Evolutionary conservation across 169 alveolate genomes (phyloP).

Genomic region (Plasmodium ovale): DNA sequence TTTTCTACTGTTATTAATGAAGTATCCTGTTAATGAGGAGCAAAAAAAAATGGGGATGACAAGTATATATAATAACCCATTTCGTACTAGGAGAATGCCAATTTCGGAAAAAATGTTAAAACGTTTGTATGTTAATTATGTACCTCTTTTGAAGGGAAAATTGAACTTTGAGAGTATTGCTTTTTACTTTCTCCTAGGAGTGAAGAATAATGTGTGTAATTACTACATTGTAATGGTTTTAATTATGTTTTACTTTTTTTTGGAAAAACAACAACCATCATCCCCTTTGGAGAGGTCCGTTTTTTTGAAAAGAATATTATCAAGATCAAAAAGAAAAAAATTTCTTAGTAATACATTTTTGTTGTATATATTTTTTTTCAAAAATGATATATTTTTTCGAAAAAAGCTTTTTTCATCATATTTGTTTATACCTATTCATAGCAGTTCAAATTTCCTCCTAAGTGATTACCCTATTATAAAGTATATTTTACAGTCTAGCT

Average conservation of each 20-base stretch:
- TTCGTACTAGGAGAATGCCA: too few relatives aligned
- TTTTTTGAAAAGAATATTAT: constrained; percentile 35
- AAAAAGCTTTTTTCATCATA: constrained; percentile 8
- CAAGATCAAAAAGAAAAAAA: constrained; percentile 2
- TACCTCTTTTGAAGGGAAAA: not conserved
- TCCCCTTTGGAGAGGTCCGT: too few relatives aligned
- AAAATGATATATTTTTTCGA: constrained; percentile 21
- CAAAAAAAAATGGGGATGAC: not conserved
- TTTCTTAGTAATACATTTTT: not conserved
- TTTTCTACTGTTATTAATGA: constrained; percentile 5
- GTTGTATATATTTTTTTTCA: constrained; percentile 38
- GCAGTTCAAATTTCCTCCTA: constrained; percentile 17
- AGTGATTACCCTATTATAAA: constrained; percentile 17
- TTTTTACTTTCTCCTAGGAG: constrained; percentile 10
- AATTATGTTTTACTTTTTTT: constrained; percentile 32
- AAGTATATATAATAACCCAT: too few relatives aligned
- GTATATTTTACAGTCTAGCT: constrained; percentile 22
- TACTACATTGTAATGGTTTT: constrained; percentile 15
- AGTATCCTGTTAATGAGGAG: not conserved
- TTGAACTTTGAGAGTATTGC: constrained; percentile 6
- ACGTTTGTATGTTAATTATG: constrained; percentile 1
- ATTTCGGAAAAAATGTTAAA: not conserved
- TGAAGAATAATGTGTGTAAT: not conserved
- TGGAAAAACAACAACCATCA: constrained; percentile 17
- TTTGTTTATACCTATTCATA: constrained; percentile 36